Base-by-base conservation (phyloP, 345 rosid genomes). In the Hibiscus tridactylites region DNA sequence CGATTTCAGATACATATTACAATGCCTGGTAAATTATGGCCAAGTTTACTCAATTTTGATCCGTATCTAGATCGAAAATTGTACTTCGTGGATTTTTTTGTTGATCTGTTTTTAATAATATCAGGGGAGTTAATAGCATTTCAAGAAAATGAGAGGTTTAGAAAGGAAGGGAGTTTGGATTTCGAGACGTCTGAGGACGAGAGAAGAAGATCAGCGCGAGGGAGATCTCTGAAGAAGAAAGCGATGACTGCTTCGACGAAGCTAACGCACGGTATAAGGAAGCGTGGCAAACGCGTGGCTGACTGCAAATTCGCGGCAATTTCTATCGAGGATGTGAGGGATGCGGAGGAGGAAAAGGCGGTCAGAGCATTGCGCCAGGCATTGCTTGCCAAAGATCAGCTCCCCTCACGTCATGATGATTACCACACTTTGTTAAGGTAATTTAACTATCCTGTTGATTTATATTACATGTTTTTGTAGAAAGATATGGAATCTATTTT, bases 401-500 rank as follows among this genome's bases (percentile, higher is more conserved):
- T 94, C 69, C 97, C 93, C 0, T 65, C 82, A 52, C 79, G 86
- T 2, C 98, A 85, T 24, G 96, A 94, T 72, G 96, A 91, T 85
- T 94, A 91, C 77, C 97, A 94, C 76, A 94, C 97, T 33, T 84
- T 94, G 82, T 79, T 94, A 85, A 91, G 98, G 98, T 90, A 59
- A 67, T 8, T 19, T 17, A 46, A 50, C 24, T 17, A 9, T 9
- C n/a, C 16, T 4, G 8, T 9, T 37, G 49, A 63, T 15, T 37
- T 37, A 3, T 35, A 62, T 35, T 63, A 26, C 29, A 63, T 15
- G 68, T 42, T 64, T 35, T 21, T 12, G 17, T 10, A 6, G 11
- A 7, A 66, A 24, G 17, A 6, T 26, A 46, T 65, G 53, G 5
- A 19, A 42, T 42, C 13, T 7, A 17, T 64, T 63, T 63, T 28